Conservation (phyloP, 306 rosid genomes). For the Casuarina equisetifolia region DNA sequence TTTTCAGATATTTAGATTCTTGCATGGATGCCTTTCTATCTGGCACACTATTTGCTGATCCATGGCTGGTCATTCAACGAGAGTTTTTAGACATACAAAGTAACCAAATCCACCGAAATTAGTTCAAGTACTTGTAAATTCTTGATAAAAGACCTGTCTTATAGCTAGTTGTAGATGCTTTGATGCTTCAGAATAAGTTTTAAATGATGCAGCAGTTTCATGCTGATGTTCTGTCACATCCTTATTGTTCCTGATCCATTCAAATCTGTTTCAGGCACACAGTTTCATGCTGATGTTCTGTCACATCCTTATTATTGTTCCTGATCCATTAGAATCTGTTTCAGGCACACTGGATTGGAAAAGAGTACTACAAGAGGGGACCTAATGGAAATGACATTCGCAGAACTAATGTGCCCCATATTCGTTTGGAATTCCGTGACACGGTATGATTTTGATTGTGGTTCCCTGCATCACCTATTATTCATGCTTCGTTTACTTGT, state of each 20-base stretch:
- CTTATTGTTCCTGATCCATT: constrained; percentile 20
- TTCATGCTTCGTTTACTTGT: background rate
- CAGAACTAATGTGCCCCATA: constrained; percentile 95
- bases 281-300: constrained; percentile 2
- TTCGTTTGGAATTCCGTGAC: constrained; percentile 89
- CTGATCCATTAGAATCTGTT: constrained; percentile 26
- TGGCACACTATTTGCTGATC: background rate
- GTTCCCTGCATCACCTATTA: background rate
- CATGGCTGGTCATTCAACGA: background rate
- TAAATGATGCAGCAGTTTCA: background rate
- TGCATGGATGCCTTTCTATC: background rate
- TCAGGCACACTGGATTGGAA: constrained; percentile 96
- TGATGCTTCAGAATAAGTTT: too few species aligned
- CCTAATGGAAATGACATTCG: constrained; percentile 95
- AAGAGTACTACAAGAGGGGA: constrained; percentile 82
- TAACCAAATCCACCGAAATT: background rate
- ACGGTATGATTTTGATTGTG: constrained; percentile 47
- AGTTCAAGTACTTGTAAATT: background rate
- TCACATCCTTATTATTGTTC: background rate
- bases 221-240: background rate
- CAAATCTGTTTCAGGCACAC: constrained; percentile 57
- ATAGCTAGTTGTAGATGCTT: too few species aligned
- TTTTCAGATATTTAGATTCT: background rate
- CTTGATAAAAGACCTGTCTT: background rate
- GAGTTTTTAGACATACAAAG: background rate